A percentile compares a stretch with the other conserved stretches of the same genome.
These are phyloP conservation scores for Phylloporus arenicola DNA, from an alignment of 768 basidiomycete species.

Conservation along the genomic window DNA sequence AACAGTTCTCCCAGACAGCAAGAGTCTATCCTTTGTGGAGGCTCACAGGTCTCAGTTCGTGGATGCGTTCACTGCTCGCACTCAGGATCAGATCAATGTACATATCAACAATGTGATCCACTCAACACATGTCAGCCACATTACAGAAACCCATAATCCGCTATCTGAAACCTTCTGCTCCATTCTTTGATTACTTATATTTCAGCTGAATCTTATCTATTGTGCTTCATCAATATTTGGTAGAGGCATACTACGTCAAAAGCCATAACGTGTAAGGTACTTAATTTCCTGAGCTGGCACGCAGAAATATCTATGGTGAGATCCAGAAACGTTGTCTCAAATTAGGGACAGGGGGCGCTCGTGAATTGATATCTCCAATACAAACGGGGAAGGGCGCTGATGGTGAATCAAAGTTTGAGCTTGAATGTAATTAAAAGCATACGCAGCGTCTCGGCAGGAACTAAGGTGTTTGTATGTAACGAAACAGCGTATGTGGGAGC, in stretches of 20 bases:
- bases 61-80: not conserved
- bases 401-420: conserved; percentile 13
- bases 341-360: not conserved
- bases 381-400: not conserved
- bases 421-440: conserved; percentile 23
- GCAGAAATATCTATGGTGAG: not conserved
- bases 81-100: not conserved
- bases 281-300: not conserved
- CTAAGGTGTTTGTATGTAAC: conserved; percentile 21
- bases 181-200: not conserved
- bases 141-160: not conserved
- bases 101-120: not conserved
- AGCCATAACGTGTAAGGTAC: not conserved
- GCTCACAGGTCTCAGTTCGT: not conserved
- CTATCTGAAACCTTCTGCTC: not conserved
- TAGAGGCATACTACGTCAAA: not conserved
- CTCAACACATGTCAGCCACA: not conserved
- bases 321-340: conserved; percentile 9
- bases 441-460: conserved; percentile 19
- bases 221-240: too few relatives aligned
- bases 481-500: conserved; percentile 14
- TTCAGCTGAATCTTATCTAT: not conserved
- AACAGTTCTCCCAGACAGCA: not conserved
- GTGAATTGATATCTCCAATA: conserved; percentile 9
- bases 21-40: not conserved